These are phyloP conservation scores for Blumeria graminis DNA, from an alignment of 2,329 filamentous ascomycete genomes.

Conservation along the genomic window DNA sequence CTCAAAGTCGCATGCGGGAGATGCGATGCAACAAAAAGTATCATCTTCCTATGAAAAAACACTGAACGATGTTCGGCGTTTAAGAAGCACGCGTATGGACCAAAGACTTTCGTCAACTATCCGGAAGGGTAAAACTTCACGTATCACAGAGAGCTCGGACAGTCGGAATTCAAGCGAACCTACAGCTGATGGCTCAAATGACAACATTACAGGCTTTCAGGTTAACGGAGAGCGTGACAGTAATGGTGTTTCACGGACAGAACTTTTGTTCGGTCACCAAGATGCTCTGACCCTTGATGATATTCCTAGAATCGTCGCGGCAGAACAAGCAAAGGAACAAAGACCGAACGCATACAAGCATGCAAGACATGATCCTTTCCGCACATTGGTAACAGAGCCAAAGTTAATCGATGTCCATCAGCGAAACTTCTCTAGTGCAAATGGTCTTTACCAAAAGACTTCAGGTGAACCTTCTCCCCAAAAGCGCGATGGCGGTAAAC, in stretches of 20 bases:
- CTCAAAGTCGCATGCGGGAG: constrained; percentile 49
- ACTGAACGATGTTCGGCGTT: constrained; percentile 74
- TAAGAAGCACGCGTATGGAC: constrained; percentile 82
- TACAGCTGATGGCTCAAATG: constrained; percentile 29
- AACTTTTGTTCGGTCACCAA: constrained; percentile 69
- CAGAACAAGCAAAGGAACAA: constrained; percentile 83
- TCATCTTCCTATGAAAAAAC: constrained; percentile 81
- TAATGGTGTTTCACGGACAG: constrained; percentile 44
- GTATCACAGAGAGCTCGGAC: constrained; percentile 75
- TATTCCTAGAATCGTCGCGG: constrained; percentile 84
- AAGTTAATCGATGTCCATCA: constrained; percentile 46
- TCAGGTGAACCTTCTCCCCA: constrained; percentile 27
- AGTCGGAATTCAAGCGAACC: constrained; percentile 45
- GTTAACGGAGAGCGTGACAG: constrained; percentile 59
- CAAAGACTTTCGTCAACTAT: constrained; percentile 85
- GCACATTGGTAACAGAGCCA: constrained; percentile 30
- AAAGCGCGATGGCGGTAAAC: constrained; percentile 26
- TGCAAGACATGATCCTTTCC: constrained; percentile 43
- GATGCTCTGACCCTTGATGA: constrained; percentile 88
- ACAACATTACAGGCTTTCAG: constrained; percentile 36
- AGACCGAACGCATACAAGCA: constrained; percentile 58
- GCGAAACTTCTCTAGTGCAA: constrained; percentile 35
- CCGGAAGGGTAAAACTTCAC: constrained; percentile 68
- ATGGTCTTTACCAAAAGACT: constrained; percentile 23
- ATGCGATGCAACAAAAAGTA: constrained; percentile 30